Conservation (phyloP, 495 filamentous ascomycete genomes). For the Lepraria neglecta region DNA sequence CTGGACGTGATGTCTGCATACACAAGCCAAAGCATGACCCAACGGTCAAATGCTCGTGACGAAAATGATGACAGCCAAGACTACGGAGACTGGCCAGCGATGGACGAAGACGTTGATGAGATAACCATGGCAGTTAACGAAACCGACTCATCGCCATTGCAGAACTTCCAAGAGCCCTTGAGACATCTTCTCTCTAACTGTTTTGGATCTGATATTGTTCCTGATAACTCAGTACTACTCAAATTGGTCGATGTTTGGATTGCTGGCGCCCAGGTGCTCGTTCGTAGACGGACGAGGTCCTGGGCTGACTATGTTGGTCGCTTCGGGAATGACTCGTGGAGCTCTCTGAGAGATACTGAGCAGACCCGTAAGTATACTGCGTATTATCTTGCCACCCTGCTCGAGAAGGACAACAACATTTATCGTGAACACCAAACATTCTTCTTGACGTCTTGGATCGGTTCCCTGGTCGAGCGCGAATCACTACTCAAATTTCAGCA, state of each 20-base stretch:
- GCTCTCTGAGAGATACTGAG: conserved; percentile 52
- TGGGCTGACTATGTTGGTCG: conserved; percentile 56
- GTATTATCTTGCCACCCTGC: conserved; percentile 54
- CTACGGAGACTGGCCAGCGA: conserved; percentile 60
- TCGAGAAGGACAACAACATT: conserved; percentile 42
- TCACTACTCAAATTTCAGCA: conserved; percentile 64
- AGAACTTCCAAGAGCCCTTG: conserved; percentile 46
- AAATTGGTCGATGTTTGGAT: conserved; percentile 56
- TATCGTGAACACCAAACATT: conserved; percentile 42
- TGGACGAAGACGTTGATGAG: conserved; percentile 42
- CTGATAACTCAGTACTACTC: conserved; percentile 52
- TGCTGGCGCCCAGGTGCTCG: conserved; percentile 48
- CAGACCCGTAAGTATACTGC: conserved; percentile 59
- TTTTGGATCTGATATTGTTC: conserved; percentile 57
- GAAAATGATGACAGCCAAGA: conserved; percentile 66
- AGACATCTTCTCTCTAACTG: conserved; percentile 58
- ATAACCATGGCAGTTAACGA: conserved; percentile 24
- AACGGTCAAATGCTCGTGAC: conserved; percentile 14
- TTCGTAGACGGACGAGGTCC: conserved; percentile 35
- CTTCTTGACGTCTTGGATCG: conserved; percentile 53
- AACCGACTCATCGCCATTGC: conserved; percentile 36
- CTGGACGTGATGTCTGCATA: conserved; percentile 38
- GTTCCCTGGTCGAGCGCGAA: conserved; percentile 57
- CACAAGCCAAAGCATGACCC: conserved; percentile 14
- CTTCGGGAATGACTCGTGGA: conserved; percentile 56